Conservation (phyloP, 2,329 filamentous ascomycete genomes). For the Colletotrichum filicis region DNA sequence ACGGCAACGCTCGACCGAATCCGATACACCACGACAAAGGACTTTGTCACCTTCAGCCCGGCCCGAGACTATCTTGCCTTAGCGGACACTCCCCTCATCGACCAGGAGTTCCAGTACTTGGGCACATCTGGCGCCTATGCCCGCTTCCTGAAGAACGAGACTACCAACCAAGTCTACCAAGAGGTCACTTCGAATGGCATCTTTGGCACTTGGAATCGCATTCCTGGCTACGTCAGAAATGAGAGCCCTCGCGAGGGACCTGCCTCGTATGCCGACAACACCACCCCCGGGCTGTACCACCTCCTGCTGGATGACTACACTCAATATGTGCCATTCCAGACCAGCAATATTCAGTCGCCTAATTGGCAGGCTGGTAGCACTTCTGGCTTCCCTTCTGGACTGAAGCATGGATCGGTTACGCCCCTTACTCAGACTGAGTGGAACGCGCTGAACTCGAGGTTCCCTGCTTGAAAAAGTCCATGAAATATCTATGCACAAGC, state of each 20-base stretch:
- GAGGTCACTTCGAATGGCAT: conserved; percentile 56
- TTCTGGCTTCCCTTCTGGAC: conserved; percentile 50
- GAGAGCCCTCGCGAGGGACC: conserved; percentile 43
- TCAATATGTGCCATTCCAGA: conserved; percentile 57
- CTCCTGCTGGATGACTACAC: conserved; percentile 57
- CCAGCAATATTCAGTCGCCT: conserved; percentile 48
- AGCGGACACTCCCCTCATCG: conserved; percentile 56
- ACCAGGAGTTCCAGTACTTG: conserved; percentile 59
- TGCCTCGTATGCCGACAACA: conserved; percentile 50
- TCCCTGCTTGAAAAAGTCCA: neutral
- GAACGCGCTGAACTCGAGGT: conserved; percentile 41
- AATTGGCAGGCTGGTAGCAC: conserved; percentile 51
- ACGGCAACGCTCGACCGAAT: conserved; percentile 52
- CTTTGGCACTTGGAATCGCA: conserved; percentile 59
- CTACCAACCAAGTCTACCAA: conserved; percentile 58
- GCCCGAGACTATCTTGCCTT: conserved; percentile 56
- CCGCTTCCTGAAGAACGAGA: conserved; percentile 63
- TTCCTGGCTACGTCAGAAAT: conserved; percentile 46
- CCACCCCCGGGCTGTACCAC: conserved; percentile 48
- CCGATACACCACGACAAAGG: conserved; percentile 60
- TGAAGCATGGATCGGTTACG: conserved; percentile 61
- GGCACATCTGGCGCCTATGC: conserved; percentile 52
- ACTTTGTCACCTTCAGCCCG: conserved; percentile 59
- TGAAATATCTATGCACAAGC: neutral
- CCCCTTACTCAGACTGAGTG: conserved; percentile 54